Evolutionary conservation across 495 filamentous ascomycete genomes (phyloP).

Genomic region (Neurospora sp.): DNA sequence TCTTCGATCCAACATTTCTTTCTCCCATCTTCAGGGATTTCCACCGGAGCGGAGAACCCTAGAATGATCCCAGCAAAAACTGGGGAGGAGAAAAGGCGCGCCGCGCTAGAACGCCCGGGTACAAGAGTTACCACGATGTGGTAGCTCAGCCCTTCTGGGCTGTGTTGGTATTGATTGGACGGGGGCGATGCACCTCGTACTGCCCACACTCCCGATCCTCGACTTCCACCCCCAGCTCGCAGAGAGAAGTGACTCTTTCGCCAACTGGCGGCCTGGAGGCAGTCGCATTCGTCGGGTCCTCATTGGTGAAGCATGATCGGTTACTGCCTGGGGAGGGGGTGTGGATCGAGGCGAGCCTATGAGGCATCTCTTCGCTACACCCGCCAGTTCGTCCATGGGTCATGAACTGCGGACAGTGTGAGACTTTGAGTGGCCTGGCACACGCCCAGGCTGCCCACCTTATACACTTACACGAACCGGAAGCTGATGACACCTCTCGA

Average conservation of each 20-base stretch:
- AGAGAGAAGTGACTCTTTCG: not conserved
- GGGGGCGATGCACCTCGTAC: not conserved
- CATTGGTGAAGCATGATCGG: not conserved
- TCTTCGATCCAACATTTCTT: not conserved
- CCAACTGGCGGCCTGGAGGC: not conserved
- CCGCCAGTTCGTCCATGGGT: not conserved
- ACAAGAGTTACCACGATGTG: not conserved
- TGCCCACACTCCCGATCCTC: not conserved
- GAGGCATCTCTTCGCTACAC: not conserved
- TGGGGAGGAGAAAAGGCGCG: not conserved
- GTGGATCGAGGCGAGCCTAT: not conserved
- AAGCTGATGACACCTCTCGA: not conserved
- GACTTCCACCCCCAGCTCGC: not conserved
- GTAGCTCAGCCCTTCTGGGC: conserved; percentile 11
- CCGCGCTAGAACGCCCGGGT: not conserved
- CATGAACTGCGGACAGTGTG: not conserved
- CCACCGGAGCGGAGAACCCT: not conserved
- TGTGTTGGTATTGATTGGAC: not conserved
- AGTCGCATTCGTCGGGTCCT: not conserved
- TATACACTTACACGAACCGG: not conserved
- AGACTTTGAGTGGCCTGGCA: not conserved
- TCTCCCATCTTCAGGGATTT: not conserved
- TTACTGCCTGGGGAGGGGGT: not conserved
- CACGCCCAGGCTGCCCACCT: not conserved
- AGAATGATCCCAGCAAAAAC: not conserved